Conservation (phyloP, 805 yeast species). For the Kazachstania taianensis region DNA sequence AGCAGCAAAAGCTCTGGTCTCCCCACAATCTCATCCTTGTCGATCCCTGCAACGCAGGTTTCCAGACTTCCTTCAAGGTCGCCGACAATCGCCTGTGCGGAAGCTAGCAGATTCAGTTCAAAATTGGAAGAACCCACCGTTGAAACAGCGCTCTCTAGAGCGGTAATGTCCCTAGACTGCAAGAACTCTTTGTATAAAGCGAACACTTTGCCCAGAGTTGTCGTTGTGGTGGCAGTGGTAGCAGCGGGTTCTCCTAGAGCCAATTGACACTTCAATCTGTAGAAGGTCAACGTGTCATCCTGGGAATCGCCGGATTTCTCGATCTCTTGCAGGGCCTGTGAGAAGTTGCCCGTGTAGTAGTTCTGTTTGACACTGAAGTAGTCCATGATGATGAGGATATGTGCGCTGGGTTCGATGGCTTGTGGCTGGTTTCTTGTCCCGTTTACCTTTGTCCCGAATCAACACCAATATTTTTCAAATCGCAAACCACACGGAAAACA, state of each 20-base stretch:
- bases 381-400: no score
- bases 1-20: conserved; percentile 34
- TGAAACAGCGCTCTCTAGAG: conserved; percentile 6
- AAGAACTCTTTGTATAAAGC: conserved; percentile 21
- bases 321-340: conserved; percentile 33
- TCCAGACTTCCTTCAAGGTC: conserved; percentile 29
- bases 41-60: conserved; percentile 32
- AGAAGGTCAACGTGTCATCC: conserved; percentile 23
- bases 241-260: conserved; percentile 18
- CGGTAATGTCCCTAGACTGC: conserved; percentile 10
- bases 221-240: conserved; percentile 9
- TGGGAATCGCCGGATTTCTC: conserved; percentile 30
- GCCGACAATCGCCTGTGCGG: conserved; percentile 22
- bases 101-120: conserved; percentile 19
- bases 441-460: no score
- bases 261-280: conserved; percentile 29
- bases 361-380: conserved; percentile 46
- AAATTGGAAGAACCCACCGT: conserved; percentile 12
- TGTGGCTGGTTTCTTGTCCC: no score
- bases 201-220: conserved; percentile 24
- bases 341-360: conserved; percentile 51
- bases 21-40: conserved; percentile 33
- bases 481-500: no score
- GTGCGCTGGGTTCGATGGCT: no score
- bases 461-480: no score